These are phyloP conservation scores for Amylocarpus encephaloides DNA, from an alignment of 2,329 filamentous ascomycete genomes.

Conservation along the genomic window DNA sequence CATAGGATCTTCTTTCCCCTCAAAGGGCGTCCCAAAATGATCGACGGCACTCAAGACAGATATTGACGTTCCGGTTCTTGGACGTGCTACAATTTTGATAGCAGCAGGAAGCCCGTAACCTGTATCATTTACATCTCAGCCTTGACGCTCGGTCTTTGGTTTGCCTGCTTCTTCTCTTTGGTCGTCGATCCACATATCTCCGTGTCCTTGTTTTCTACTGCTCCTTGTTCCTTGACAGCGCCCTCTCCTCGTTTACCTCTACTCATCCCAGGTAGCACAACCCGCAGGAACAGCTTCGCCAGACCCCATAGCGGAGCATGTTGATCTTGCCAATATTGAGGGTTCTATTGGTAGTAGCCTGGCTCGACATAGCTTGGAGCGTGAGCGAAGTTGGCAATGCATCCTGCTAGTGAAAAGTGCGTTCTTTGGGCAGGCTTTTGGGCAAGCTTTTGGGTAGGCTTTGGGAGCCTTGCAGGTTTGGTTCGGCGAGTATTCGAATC, in stretches of 20 bases:
- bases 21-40: slow-evolving; percentile 2
- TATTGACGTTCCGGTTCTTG: background rate
- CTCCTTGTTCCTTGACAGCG: background rate
- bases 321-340: slow-evolving; percentile 12
- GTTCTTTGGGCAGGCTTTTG: background rate
- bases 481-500: background rate
- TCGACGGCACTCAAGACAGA: background rate
- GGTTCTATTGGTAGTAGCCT: slow-evolving; percentile 15
- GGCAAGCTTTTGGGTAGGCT: background rate
- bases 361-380: slow-evolving; percentile 10
- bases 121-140: background rate
- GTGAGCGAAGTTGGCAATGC: background rate
- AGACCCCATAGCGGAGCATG: slow-evolving; percentile 16
- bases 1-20: slow-evolving; percentile 12
- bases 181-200: slow-evolving; percentile 10
- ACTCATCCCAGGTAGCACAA: slow-evolving; percentile 15
- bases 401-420: slow-evolving; percentile 6
- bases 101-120: background rate
- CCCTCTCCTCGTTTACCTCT: background rate
- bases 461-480: background rate
- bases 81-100: background rate
- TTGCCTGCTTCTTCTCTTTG: slow-evolving; percentile 8
- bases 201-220: slow-evolving; percentile 8
- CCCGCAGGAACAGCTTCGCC: slow-evolving; percentile 16
- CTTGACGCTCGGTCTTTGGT: background rate